Conservation (phyloP, 208 protist genomes). For the Leishmania amazonensis region DNA sequence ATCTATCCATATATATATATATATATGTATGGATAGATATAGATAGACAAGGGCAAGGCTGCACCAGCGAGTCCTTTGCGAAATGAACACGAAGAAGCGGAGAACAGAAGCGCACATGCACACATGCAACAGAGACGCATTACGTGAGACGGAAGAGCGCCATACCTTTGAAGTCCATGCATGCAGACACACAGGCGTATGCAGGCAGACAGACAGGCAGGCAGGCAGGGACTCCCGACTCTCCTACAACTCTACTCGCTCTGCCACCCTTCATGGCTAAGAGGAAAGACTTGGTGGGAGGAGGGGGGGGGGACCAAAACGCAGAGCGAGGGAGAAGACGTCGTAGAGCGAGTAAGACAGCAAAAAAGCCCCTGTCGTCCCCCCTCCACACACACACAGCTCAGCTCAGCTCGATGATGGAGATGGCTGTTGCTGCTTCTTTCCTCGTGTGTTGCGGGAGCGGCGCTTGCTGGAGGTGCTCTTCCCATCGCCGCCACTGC, state of each 20-base stretch:
- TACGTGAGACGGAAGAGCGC: neutral
- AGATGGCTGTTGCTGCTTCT: neutral
- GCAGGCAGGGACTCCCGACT: neutral
- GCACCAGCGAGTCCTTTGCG: neutral
- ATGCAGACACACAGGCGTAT: neutral
- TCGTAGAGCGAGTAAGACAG: constrained; percentile 12
- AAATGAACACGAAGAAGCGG: neutral
- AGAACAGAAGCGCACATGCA: neutral
- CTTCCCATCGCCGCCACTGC: constrained; percentile 2
- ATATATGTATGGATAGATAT: neutral
- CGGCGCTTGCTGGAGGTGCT: constrained; percentile 1
- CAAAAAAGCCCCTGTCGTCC: neutral
- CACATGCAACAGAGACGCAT: neutral
- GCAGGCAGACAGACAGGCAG: neutral
- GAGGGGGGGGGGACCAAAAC: neutral
- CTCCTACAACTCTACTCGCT: neutral
- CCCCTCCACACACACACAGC: neutral
- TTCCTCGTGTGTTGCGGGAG: constrained; percentile 9
- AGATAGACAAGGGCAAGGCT: neutral
- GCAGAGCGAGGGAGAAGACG: constrained; percentile 10
- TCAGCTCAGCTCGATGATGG: constrained; percentile 1
- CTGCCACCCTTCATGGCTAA: neutral
- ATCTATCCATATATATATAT: too few species aligned
- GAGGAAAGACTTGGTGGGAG: neutral
- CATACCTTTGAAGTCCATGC: neutral